phyloP scores from a whole-genome alignment of 1,284 basidiomycete species.

The Naganishia cerealis region DNA sequence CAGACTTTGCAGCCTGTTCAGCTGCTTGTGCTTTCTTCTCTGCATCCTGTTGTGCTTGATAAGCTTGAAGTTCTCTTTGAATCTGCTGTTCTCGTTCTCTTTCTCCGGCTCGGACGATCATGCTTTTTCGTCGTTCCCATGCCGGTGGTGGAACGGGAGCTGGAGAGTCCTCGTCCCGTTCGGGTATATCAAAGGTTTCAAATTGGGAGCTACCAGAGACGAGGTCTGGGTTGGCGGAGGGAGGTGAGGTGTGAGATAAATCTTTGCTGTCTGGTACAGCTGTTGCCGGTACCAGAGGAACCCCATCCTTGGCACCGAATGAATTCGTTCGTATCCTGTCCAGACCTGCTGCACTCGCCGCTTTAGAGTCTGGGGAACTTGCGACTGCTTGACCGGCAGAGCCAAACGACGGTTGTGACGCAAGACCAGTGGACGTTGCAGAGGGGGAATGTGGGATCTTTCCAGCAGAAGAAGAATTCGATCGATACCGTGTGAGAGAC shows the following conservation, averaged over 20 bases:
- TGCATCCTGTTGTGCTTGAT: conserved; percentile 19
- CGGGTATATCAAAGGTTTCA: conserved; percentile 20
- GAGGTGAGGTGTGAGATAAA: neutral
- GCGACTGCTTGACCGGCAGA: conserved; percentile 15
- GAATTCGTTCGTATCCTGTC: conserved; percentile 21
- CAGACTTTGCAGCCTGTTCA: conserved; percentile 7
- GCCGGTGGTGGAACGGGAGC: conserved; percentile 25
- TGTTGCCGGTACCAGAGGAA: neutral
- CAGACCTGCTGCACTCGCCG: neutral
- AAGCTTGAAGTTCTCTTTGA: conserved; percentile 23
- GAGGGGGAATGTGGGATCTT: conserved; percentile 8
- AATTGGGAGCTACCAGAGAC: neutral
- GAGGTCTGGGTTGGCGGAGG: neutral
- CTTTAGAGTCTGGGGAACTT: neutral
- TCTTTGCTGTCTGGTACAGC: neutral
- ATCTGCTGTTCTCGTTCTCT: conserved; percentile 25
- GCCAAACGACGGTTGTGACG: conserved; percentile 20
- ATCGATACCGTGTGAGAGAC: conserved; percentile 20
- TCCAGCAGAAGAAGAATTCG: conserved; percentile 18
- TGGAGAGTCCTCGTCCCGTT: conserved; percentile 13
- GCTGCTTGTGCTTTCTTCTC: conserved; percentile 12
- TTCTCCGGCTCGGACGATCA: conserved; percentile 28
- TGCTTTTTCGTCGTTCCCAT: conserved; percentile 30
- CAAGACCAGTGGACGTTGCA: conserved; percentile 14
- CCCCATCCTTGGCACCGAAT: neutral